These are phyloP conservation scores for Wickerhamiella azymoides DNA, from an alignment of 805 yeast genomes.

Conservation along the genomic window DNA sequence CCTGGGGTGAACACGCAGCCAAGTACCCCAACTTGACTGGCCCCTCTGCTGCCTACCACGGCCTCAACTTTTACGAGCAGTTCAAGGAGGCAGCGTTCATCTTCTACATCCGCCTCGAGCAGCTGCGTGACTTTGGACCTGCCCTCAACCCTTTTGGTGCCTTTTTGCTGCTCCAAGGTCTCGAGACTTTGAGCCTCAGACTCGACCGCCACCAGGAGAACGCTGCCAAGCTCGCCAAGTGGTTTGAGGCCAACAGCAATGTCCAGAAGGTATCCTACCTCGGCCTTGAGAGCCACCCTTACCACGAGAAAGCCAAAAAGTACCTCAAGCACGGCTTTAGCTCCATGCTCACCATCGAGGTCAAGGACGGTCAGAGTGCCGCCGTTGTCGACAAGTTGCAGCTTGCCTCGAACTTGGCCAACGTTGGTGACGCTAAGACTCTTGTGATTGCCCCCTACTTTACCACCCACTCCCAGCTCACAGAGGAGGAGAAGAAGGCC, in stretches of 20 bases:
- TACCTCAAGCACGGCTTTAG: conserved; percentile 73
- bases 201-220: conserved; percentile 84
- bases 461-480: conserved; percentile 89
- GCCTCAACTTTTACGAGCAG: conserved; percentile 66
- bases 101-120: conserved; percentile 17
- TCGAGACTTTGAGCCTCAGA: conserved; percentile 86
- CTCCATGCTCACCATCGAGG: conserved; percentile 81
- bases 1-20: conserved; percentile 73
- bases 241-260: conserved; percentile 49
- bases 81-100: conserved; percentile 25
- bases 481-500: conserved; percentile 61
- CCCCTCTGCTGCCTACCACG: conserved; percentile 92
- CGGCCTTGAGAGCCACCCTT: conserved; percentile 67
- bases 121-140: conserved; percentile 77
- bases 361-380: conserved; percentile 53
- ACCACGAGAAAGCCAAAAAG: conserved; percentile 71
- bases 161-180: conserved; percentile 77
- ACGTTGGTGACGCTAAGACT: conserved; percentile 94
- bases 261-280: conserved; percentile 89
- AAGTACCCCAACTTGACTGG: conserved; percentile 82
- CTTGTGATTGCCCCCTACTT: conserved; percentile 90
- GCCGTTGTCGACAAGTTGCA: conserved; percentile 78
- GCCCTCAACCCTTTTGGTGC: conserved; percentile 77
- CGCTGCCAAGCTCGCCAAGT: conserved; percentile 65
- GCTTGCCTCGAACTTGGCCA: conserved; percentile 84